Evolutionary conservation across 192 early-diverging fungal genomes (phyloP).

Genomic region (Haplosporangium gracile): DNA sequence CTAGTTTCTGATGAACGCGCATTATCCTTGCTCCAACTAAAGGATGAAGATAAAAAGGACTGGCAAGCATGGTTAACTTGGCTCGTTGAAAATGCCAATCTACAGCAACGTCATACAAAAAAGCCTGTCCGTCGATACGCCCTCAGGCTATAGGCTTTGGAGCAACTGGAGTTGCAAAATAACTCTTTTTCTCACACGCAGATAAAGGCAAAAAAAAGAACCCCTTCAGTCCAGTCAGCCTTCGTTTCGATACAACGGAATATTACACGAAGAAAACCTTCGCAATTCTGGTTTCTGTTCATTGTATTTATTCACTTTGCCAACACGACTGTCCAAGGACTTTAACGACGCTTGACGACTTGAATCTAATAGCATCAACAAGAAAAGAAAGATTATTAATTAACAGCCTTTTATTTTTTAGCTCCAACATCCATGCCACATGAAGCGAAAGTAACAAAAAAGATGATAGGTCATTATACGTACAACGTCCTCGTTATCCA

Average conservation of each 20-base stretch:
- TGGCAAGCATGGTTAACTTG: too few species aligned
- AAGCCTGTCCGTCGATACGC: too few species aligned
- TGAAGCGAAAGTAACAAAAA: background rate
- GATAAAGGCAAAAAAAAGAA: background rate
- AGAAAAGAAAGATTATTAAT: background rate
- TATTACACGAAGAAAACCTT: too few species aligned
- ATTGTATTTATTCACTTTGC: slow-evolving; percentile 9
- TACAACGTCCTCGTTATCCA: slow-evolving; percentile 97
- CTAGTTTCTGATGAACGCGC: too few species aligned
- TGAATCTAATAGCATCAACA: slow-evolving; percentile 33
- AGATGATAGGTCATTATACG: background rate
- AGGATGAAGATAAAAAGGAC: too few species aligned
- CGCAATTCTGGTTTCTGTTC: background rate
- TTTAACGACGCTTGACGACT: slow-evolving; percentile 54
- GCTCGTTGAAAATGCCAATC: too few species aligned
- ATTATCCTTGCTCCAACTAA: too few species aligned
- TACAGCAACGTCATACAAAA: too few species aligned
- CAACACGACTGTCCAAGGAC: background rate
- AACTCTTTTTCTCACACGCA: background rate
- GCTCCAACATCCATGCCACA: background rate
- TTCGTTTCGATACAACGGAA: too few species aligned
- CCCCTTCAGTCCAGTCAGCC: too few species aligned
- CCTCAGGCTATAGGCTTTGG: background rate
- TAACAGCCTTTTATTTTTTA: background rate
- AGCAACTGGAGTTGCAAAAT: background rate